Evolutionary conservation across 179 eudicot genomes (phyloP), one percentile per base, ranked within the genome.

Genomic region (Dionaea muscipula): DNA sequence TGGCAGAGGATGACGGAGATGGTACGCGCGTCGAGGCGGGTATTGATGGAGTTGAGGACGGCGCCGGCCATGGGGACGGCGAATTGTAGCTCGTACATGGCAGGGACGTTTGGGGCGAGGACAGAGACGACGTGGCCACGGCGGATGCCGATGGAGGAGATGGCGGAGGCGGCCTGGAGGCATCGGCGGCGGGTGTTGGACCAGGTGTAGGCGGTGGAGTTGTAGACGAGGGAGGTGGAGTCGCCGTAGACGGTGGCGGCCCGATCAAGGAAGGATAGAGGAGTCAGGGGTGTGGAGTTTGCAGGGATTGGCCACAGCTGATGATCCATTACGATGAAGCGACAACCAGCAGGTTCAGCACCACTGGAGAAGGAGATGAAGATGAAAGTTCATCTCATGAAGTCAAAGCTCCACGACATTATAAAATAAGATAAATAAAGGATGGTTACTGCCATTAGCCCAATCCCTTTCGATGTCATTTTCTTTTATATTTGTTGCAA

Each of bases 21-120:
- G 0, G 78, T 73, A n/a, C 73, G 71, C 13, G 83, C 53, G 50
- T 85, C 80, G 21, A 84, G 80, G 20, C 91, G 81, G 35, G 65
- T 72, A 20, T 81, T 84, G 57, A 81, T 63, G 59, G 49, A 68
- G 66, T 84, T 81, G 51, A 84, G 73, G 1, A 81, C 54, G 1
- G 81, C 76, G 1, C 88, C 94, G 17, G 75, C 51, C 81, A 81
- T 77, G 5, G 88, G 85, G 4, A 77, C 72, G 4, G 88, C 88
- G 51, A 81, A 84, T 22, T 81, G 88, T 36, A 84, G 81, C 60
- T 84, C 94, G 63, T 75, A 81, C 51, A 73, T 62, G 17, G 94
- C 88, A 1, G 94, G 94, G 46, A 75, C 53, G 24, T 85, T 82
- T 1, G 86, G 94, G 38, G 89, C 83, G 9, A 82, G 38, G 11